Percentiles rank a stretch among this genome's conserved stretches.
phyloP scores from a whole-genome alignment of 1,284 basidiomycete species.

The Cryptococcus sp. region DNA sequence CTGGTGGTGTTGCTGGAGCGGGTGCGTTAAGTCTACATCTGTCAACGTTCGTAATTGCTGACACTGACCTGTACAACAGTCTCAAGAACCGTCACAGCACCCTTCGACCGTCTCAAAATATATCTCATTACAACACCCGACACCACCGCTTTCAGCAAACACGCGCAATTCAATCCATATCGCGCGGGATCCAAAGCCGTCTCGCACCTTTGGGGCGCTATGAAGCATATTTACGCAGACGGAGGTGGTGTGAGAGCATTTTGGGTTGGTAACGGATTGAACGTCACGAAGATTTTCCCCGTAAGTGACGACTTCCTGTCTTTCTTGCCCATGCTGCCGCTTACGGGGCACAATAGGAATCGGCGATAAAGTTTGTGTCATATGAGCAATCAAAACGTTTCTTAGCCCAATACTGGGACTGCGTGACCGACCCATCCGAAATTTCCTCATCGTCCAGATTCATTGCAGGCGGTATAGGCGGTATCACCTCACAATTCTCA shows the following conservation, averaged over 20 bases:
- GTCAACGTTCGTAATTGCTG: constrained; percentile 1
- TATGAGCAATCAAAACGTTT: constrained; percentile 95
- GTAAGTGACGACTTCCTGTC: constrained; percentile 37
- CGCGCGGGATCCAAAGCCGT: constrained; percentile 56
- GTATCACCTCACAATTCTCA: constrained; percentile 86
- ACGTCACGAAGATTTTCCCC: constrained; percentile 83
- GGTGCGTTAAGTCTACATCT: constrained; percentile 58
- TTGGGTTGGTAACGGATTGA: constrained; percentile 72
- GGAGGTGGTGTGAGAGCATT: constrained; percentile 84
- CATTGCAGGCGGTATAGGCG: constrained; percentile 91
- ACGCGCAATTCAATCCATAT: constrained; percentile 44
- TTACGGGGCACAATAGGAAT: constrained; percentile 61
- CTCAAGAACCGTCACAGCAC: constrained; percentile 92
- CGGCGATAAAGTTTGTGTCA: constrained; percentile 95
- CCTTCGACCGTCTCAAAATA: constrained; percentile 95
- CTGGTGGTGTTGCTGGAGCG: constrained; percentile 91
- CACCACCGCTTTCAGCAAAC: constrained; percentile 14
- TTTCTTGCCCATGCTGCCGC: neutral
- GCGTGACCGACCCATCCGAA: constrained; percentile 83
- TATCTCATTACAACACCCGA: constrained; percentile 82
- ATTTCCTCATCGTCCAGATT: constrained; percentile 92
- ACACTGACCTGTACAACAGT: constrained; percentile 58
- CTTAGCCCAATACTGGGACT: constrained; percentile 89
- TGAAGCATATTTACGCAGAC: constrained; percentile 77
- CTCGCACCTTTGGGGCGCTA: constrained; percentile 69